Evolutionary conservation across 805 yeast genomes (phyloP).

Genomic region (Debaryomyces castellii): DNA sequence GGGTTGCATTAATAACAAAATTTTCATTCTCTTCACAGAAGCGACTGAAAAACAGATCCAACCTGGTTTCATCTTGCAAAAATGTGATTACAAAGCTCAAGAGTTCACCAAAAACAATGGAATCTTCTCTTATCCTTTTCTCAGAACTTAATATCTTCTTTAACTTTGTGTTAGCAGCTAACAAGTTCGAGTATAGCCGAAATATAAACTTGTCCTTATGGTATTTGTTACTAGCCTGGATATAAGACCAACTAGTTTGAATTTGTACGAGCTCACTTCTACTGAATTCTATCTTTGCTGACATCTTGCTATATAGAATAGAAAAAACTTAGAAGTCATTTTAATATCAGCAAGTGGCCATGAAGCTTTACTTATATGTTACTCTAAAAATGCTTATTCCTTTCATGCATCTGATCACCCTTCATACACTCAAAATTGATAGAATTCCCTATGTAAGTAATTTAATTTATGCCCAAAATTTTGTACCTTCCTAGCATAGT

Average conservation of each 20-base stretch:
- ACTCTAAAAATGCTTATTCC: not conserved
- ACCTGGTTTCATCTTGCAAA: slow-evolving; percentile 22
- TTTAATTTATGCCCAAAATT: not conserved
- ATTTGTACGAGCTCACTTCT: slow-evolving; percentile 18
- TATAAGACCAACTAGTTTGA: slow-evolving; percentile 33
- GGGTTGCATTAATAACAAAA: slow-evolving; percentile 20
- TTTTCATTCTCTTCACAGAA: slow-evolving; percentile 31
- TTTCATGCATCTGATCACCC: not conserved
- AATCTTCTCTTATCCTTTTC: slow-evolving; percentile 25
- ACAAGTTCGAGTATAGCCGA: slow-evolving; percentile 32
- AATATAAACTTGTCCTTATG: slow-evolving; percentile 30
- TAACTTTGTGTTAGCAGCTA: slow-evolving; percentile 28
- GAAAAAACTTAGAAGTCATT: not conserved
- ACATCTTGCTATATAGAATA: slow-evolving; percentile 2
- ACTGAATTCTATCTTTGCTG: slow-evolving; percentile 3
- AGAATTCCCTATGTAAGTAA: slow-evolving; percentile 3
- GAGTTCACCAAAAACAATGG: slow-evolving; percentile 35
- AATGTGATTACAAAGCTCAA: slow-evolving; percentile 31
- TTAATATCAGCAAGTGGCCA: not conserved
- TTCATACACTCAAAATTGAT: not conserved
- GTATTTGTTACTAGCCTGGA: slow-evolving; percentile 26
- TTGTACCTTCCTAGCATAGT: slow-evolving; percentile 4
- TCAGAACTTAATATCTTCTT: slow-evolving; percentile 19
- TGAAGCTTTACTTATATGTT: not conserved
- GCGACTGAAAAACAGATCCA: slow-evolving; percentile 33